Percentiles rank a stretch among this genome's conserved stretches.
Conservation (phyloP, 805 yeast species). For the Pichia membranifaciens region DNA sequence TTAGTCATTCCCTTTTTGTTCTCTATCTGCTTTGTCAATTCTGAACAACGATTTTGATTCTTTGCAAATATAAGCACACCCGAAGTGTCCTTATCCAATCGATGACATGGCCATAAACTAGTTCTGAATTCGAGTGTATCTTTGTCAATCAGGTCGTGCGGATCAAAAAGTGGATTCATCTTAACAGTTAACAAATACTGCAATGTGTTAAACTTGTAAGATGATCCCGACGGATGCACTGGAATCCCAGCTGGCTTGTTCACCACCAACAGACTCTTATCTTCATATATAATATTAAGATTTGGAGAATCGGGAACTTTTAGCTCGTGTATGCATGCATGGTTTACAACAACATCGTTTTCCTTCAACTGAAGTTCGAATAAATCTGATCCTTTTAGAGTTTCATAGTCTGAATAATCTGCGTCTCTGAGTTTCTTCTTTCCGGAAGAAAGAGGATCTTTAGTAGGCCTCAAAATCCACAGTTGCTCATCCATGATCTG, state of each 20-base stretch:
- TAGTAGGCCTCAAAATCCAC: constrained; percentile 10
- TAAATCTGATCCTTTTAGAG: constrained; percentile 11
- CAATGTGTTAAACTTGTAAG: constrained; percentile 38
- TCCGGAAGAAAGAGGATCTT: background rate
- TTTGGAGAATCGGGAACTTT: constrained; percentile 25
- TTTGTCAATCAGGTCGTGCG: background rate
- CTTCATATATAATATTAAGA: constrained; percentile 31
- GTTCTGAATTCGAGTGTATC: background rate
- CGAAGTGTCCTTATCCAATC: constrained; percentile 46
- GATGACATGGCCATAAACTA: constrained; percentile 35
- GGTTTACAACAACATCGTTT: constrained; percentile 25
- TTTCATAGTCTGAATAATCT: constrained; percentile 2
- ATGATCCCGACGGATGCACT: constrained; percentile 44
- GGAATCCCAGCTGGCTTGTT: constrained; percentile 51
- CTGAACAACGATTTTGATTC: constrained; percentile 12
- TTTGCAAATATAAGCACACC: constrained; percentile 43
- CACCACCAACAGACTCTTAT: constrained; percentile 36
- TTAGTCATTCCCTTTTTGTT: constrained; percentile 25
- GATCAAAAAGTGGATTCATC: background rate
- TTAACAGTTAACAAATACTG: constrained; percentile 34
- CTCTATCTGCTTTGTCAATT: constrained; percentile 4
- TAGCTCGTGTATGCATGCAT: constrained; percentile 43
- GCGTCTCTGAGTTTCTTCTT: background rate
- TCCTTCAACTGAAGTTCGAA: constrained; percentile 12
- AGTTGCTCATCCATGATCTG: constrained; percentile 15